Percentiles rank a stretch among this genome's conserved stretches.
Conservation (phyloP, 2,329 filamentous ascomycete species). For the Fusarium sterilihyphosum region DNA sequence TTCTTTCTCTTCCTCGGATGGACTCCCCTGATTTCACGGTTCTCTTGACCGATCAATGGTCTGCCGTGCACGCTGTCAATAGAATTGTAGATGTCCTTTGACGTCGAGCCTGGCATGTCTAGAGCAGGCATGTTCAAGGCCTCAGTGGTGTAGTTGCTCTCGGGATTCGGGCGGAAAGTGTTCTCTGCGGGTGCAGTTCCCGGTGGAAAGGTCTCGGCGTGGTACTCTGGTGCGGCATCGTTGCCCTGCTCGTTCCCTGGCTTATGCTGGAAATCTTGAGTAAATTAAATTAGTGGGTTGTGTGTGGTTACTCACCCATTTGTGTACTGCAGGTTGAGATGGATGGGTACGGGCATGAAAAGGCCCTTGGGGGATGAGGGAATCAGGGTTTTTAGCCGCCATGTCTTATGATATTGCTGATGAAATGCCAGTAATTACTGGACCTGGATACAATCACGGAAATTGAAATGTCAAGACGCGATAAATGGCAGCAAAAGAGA, state of each 20-base stretch:
- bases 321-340: neutral
- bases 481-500: neutral
- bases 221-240: neutral
- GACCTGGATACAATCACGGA: too few relatives aligned
- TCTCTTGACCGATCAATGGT: neutral
- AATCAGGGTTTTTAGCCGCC: neutral
- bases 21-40: neutral
- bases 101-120: neutral
- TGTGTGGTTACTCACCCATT: neutral
- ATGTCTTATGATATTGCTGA: neutral
- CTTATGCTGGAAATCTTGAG: neutral
- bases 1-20: slow-evolving; percentile 11
- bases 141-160: neutral
- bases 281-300: accelerated
- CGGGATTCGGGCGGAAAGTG: neutral
- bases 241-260: neutral
- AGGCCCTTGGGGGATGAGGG: neutral
- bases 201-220: neutral
- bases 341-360: neutral
- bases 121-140: neutral
- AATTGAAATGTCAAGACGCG: accelerated
- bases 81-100: slow-evolving; percentile 1
- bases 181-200: neutral
- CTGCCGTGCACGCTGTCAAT: neutral
- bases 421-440: too few relatives aligned